Conservation (phyloP, 257 asterid species). For the Solanum pinnatisectum region DNA sequence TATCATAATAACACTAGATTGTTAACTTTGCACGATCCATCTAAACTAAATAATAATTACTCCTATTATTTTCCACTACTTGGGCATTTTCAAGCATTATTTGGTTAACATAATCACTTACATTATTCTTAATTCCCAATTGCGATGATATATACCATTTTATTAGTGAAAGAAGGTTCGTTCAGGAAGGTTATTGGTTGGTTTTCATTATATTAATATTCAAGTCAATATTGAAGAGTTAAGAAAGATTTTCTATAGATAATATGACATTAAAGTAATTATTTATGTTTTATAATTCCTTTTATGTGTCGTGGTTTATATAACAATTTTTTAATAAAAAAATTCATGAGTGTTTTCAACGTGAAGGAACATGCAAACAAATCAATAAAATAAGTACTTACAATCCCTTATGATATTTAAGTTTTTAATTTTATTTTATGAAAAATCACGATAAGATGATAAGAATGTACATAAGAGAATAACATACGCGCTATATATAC, state of each 20-base stretch:
- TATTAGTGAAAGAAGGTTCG: background rate
- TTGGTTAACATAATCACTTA: background rate
- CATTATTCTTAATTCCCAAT: background rate
- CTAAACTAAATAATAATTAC: background rate
- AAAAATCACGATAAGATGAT: background rate
- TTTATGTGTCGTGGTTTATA: background rate
- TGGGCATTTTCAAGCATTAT: background rate
- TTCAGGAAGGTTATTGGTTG: background rate
- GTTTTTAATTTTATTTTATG: no score
- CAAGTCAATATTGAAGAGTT: background rate
- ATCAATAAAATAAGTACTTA: no score
- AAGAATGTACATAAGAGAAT: background rate
- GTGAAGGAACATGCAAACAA: background rate
- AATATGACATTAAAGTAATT: no score
- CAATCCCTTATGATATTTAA: background rate
- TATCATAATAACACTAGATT: background rate
- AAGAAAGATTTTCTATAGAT: background rate
- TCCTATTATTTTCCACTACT: background rate
- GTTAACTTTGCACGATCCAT: background rate
- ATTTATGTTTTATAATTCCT: no score
- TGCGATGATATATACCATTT: background rate
- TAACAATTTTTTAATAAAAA: no score
- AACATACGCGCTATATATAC: background rate
- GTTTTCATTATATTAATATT: background rate
- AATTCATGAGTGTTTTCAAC: background rate